Evolutionary conservation across 371 early-diverging fungal species (phyloP).

Genomic region (Rhizopus microsporus): DNA sequence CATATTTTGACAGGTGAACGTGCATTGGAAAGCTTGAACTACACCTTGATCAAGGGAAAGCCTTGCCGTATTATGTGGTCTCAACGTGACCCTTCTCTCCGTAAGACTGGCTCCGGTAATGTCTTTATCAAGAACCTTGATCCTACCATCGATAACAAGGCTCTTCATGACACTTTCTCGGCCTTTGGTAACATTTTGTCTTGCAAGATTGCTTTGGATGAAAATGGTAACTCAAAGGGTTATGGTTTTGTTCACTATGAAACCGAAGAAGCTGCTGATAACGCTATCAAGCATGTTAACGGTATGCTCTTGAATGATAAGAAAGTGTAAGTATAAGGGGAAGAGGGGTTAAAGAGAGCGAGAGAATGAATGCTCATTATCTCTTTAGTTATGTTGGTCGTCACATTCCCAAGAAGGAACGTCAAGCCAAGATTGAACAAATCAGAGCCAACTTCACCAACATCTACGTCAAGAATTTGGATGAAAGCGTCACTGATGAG

Average conservation of each 20-base stretch:
- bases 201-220: constrained; percentile 96
- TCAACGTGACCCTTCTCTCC: constrained; percentile 96
- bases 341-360: constrained; percentile 8
- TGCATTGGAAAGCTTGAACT: constrained; percentile 95
- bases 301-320: constrained; percentile 98
- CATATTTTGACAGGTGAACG: constrained; percentile 67
- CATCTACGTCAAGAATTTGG: constrained; percentile 98
- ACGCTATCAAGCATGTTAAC: constrained; percentile 97
- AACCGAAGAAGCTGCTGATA: constrained; percentile 91
- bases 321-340: constrained; percentile 64
- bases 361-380: background rate
- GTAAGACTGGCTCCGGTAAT: constrained; percentile 94
- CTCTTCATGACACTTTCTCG: constrained; percentile 98
- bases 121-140: constrained; percentile 99
- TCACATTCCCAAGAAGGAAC: constrained; percentile 93
- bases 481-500: constrained; percentile 79
- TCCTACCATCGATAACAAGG: constrained; percentile 93
- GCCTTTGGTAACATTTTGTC: constrained; percentile 98
- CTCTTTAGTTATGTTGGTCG: constrained; percentile 74
- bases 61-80: constrained; percentile 99
- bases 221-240: constrained; percentile 90
- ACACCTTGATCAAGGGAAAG: constrained; percentile 90
- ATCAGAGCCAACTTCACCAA: constrained; percentile 93
- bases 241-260: constrained; percentile 99
- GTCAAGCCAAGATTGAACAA: constrained; percentile 92